Evolutionary conservation across 208 protist species (phyloP), one percentile per base, ranked within the genome.

Genomic region (Willaertia magna): DNA sequence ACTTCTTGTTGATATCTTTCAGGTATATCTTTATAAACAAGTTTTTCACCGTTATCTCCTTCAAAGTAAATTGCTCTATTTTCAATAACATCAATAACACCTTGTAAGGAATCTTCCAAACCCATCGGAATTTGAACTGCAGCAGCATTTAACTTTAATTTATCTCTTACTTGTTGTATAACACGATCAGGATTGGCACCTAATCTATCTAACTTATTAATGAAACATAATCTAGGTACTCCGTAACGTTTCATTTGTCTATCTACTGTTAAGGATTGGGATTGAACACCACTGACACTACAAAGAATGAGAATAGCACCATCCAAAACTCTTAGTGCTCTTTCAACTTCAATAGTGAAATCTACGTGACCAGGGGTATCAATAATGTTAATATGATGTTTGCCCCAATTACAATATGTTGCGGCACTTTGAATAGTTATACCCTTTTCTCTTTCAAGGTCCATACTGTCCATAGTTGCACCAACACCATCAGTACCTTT

Each of bases 291-390:
- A 79, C 90, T 91, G 42, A 98, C 97, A 86, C 90, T 93, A 90
- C 97, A 99, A 91, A 98, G 94, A 79, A 99, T 93, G 42, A 99
- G 88, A 59, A 99, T 94, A 55, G 98, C 98, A 49, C 98, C 98
- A 87, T 99, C 98, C 48, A 99, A 92, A 79, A 99, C 97, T 87
- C 97, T 94, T 84, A 99, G 93, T n/a, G 97, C 93, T 43, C 97
- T 92, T 89, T 97, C 95, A 61, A 98, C 98, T 89, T 99, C 98
- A 79, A 99, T 98, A 59, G 98, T 99, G 91, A 99, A 99, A 93
- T 99, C 98, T 18, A 99, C 97, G 92, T 99, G 98, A 59, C 91
- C 97, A 47, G 98, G 98, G 30, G 98, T 99, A 92, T 99, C 98
- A 88, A 99, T 99, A 83, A 99, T 95, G 90, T 99, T 99, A 88